These are phyloP conservation scores for Cinchona pubescens DNA, from an alignment of 257 asterid genomes.

Conservation along the genomic window DNA sequence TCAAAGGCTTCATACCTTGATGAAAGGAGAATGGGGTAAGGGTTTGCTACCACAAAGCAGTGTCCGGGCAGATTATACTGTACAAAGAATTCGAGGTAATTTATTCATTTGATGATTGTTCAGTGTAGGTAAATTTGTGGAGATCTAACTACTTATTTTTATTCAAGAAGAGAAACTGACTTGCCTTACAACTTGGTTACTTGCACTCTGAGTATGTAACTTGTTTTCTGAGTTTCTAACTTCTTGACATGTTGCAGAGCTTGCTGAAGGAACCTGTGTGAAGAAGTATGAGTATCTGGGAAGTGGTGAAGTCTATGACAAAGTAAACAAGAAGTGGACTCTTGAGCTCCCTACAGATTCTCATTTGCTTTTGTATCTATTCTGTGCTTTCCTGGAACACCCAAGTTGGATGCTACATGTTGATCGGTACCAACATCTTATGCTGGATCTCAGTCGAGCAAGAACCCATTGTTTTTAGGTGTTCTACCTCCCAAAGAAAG, in stretches of 20 bases:
- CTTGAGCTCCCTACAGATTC: constrained; percentile 84
- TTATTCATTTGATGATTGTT: constrained; percentile 12
- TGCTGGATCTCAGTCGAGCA: constrained; percentile 81
- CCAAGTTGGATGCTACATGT: constrained; percentile 98
- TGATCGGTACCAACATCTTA: constrained; percentile 76
- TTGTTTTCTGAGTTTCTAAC: background rate
- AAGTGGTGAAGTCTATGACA: constrained; percentile 66
- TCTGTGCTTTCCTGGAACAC: constrained; percentile 89
- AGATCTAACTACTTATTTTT: constrained; percentile 4
- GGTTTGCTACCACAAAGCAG: constrained; percentile 86
- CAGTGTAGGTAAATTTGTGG: background rate
- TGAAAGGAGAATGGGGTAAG: constrained; percentile 96
- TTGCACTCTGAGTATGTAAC: background rate
- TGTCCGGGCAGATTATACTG: constrained; percentile 72
- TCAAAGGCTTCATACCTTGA: constrained; percentile 80
- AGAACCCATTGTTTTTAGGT: constrained; percentile 88
- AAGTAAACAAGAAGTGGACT: constrained; percentile 71
- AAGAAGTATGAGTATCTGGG: constrained; percentile 90
- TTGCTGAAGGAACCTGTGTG: constrained; percentile 91
- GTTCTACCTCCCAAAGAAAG: constrained; percentile 87
- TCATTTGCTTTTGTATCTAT: constrained; percentile 79
- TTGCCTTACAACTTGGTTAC: background rate
- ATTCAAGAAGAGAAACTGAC: background rate
- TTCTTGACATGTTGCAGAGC: constrained; percentile 46
- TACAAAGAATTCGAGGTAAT: constrained; percentile 74